Conservation (phyloP, 2,329 filamentous ascomycete species). For the Trichoderma cornu-damae region DNA sequence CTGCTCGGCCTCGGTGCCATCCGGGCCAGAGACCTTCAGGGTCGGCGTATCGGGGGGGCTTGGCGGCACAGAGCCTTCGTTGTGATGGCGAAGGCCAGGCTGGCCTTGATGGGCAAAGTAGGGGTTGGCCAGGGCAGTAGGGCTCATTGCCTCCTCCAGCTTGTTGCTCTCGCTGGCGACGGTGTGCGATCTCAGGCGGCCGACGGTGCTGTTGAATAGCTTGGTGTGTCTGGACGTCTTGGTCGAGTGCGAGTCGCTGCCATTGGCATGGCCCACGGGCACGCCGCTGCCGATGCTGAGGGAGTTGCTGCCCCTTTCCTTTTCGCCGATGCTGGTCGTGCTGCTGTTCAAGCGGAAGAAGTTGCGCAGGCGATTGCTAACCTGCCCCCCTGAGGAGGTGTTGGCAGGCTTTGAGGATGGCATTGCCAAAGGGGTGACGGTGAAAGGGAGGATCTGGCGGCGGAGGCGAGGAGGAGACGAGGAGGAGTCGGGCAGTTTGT, state of each 20-base stretch:
- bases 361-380: slow-evolving; percentile 64
- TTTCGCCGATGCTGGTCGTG: slow-evolving; percentile 36
- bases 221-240: slow-evolving; percentile 78
- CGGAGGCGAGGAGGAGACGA: not conserved
- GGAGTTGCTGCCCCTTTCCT: slow-evolving; percentile 59
- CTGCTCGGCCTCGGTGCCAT: slow-evolving; percentile 59
- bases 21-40: slow-evolving; percentile 65
- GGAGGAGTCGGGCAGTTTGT: not conserved
- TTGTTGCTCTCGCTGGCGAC: slow-evolving; percentile 89
- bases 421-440: slow-evolving; percentile 34
- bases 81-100: slow-evolving; percentile 87
- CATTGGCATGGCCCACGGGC: slow-evolving; percentile 13
- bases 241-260: slow-evolving; percentile 21
- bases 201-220: slow-evolving; percentile 81
- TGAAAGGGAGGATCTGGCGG: not conserved
- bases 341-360: slow-evolving; percentile 64
- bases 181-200: slow-evolving; percentile 81
- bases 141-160: slow-evolving; percentile 82
- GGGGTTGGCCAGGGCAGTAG: slow-evolving; percentile 89
- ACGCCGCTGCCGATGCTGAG: slow-evolving; percentile 32
- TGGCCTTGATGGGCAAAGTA: slow-evolving; percentile 97
- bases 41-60: slow-evolving; percentile 87
- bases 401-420: slow-evolving; percentile 50
- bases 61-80: slow-evolving; percentile 86
- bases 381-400: slow-evolving; percentile 49